Evolutionary conservation across 1,284 basidiomycete genomes (phyloP).

Genomic region (Trichosporon sp.): DNA sequence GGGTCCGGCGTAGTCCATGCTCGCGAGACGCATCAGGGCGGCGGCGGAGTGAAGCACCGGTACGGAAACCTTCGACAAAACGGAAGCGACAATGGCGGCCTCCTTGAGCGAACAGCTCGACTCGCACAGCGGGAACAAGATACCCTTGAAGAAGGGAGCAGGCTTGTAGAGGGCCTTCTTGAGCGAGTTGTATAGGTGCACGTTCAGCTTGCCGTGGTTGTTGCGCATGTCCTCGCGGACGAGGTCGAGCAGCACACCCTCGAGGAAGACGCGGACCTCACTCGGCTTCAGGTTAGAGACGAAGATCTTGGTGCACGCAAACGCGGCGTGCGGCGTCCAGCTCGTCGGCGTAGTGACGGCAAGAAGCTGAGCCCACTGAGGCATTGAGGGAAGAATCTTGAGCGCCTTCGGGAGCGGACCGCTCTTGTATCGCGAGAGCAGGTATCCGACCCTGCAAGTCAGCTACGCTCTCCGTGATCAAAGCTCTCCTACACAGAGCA

Average conservation of each 20-base stretch:
- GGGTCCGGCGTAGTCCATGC: slow-evolving; percentile 96
- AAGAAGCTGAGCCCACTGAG: slow-evolving; percentile 93
- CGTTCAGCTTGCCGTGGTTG: slow-evolving; percentile 78
- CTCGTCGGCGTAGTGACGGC: slow-evolving; percentile 88
- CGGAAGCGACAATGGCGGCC: slow-evolving; percentile 90
- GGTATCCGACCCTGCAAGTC: slow-evolving; percentile 71
- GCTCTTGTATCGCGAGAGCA: slow-evolving; percentile 89
- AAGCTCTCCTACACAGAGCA: slow-evolving; percentile 21
- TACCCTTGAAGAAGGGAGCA: slow-evolving; percentile 96
- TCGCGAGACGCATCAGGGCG: slow-evolving; percentile 86
- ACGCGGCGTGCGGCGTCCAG: slow-evolving; percentile 95
- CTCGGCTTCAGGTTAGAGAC: slow-evolving; percentile 95
- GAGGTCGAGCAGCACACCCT: slow-evolving; percentile 88
- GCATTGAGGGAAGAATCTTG: slow-evolving; percentile 96
- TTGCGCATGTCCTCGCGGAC: slow-evolving; percentile 83
- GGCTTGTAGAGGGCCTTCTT: slow-evolving; percentile 95
- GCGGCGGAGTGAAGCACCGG: slow-evolving; percentile 96
- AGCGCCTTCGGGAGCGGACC: slow-evolving; percentile 95
- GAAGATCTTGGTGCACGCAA: slow-evolving; percentile 92
- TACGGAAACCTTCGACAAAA: slow-evolving; percentile 87
- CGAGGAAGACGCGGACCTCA: slow-evolving; percentile 91
- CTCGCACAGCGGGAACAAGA: slow-evolving; percentile 94
- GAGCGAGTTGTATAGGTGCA: slow-evolving; percentile 90
- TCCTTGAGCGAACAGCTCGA: slow-evolving; percentile 88
- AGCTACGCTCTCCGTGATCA: neutral